Evolutionary conservation across 257 asterid species (phyloP).

Genomic region (Rauvolfia tetraphylla): DNA sequence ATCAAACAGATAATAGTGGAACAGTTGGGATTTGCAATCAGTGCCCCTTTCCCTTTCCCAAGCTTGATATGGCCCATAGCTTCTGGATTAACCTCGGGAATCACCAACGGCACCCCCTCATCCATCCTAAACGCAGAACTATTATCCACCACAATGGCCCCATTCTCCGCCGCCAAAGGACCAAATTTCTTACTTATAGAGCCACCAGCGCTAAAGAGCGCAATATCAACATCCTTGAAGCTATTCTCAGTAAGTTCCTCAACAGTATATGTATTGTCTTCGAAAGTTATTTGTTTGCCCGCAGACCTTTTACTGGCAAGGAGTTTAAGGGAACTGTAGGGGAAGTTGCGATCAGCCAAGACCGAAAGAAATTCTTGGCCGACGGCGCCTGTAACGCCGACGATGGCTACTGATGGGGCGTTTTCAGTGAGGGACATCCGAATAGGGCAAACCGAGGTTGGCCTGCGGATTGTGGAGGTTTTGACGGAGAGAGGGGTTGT

Average conservation of each 20-base stretch:
- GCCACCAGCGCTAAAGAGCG: slow-evolving; percentile 90
- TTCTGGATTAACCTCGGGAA: slow-evolving; percentile 93
- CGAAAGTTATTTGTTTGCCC: slow-evolving; percentile 51
- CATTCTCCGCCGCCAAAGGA: slow-evolving; percentile 71
- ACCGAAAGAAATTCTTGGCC: slow-evolving; percentile 95
- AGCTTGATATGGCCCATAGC: slow-evolving; percentile 78
- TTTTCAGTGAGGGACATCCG: slow-evolving; percentile 79
- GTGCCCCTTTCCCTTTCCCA: slow-evolving; percentile 63
- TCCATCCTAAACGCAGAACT: slow-evolving; percentile 98
- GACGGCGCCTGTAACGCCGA: slow-evolving; percentile 94
- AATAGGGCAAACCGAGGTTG: slow-evolving; percentile 34
- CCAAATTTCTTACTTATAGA: slow-evolving; percentile 85
- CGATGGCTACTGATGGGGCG: slow-evolving; percentile 87
- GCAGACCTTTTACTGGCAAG: slow-evolving; percentile 90
- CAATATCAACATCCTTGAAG: slow-evolving; percentile 73
- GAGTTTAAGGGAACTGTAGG: slow-evolving; percentile 79
- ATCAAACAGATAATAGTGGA: slow-evolving; percentile 86
- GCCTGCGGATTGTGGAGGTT: slow-evolving; percentile 21
- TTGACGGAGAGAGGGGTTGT: slow-evolving; percentile 30
- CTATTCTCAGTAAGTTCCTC: slow-evolving; percentile 63
- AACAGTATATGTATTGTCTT: slow-evolving; percentile 42
- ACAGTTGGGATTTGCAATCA: slow-evolving; percentile 92
- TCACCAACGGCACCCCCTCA: slow-evolving; percentile 77
- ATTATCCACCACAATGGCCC: slow-evolving; percentile 84
- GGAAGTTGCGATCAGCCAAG: slow-evolving; percentile 71